These are phyloP conservation scores for Schrenkiella parvula DNA, from an alignment of 345 rosid genomes.

Conservation along the genomic window DNA sequence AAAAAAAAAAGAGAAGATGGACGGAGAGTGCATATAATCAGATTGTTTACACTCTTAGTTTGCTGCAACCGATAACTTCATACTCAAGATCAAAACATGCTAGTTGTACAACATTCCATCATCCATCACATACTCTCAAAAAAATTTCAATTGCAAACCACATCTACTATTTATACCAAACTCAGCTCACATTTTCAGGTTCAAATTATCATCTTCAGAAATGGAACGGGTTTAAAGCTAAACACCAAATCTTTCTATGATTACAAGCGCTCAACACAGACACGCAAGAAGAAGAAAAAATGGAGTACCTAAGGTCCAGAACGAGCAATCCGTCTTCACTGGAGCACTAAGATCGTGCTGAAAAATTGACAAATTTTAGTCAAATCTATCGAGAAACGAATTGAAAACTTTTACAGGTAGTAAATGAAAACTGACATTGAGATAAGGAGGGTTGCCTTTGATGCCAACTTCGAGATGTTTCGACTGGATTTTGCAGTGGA, in stretches of 20 bases:
- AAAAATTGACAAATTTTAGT: not conserved
- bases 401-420: not conserved
- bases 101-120: not conserved
- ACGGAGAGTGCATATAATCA: not conserved
- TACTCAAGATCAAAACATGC: not conserved
- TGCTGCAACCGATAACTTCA: not conserved
- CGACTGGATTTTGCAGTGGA: slow-evolving; percentile 76
- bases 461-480: slow-evolving; percentile 88
- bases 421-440: slow-evolving; percentile 53
- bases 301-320: slow-evolving; percentile 77
- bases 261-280: not conserved
- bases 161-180: not conserved
- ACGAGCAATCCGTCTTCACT: slow-evolving; percentile 85
- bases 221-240: not conserved
- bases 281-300: not conserved
- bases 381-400: not conserved
- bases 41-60: not conserved
- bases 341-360: slow-evolving; percentile 76
- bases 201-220: not conserved
- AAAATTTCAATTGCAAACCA: not conserved
- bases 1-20: not conserved
- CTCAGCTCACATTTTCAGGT: not conserved
- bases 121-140: not conserved
- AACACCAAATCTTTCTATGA: not conserved
- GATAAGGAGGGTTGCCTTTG: slow-evolving; percentile 95